Percentiles rank a stretch among this genome's conserved stretches.
Evolutionary conservation across 2,329 filamentous ascomycete genomes (phyloP).

Genomic region (Fusarium sp.): DNA sequence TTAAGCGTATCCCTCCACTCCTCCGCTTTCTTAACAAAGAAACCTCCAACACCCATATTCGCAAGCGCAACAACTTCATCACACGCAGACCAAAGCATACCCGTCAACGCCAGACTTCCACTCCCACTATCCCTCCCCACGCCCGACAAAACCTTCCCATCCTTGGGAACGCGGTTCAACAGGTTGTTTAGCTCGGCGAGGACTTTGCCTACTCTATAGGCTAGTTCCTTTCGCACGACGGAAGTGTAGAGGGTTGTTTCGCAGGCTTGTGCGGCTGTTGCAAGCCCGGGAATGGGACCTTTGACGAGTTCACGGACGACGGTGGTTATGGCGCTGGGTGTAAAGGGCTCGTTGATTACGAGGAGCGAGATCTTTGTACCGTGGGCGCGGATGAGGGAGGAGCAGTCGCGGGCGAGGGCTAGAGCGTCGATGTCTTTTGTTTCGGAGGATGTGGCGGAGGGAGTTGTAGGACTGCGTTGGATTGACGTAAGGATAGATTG

Average conservation of each 20-base stretch:
- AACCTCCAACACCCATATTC: constrained; percentile 73
- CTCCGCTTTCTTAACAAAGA: constrained; percentile 77
- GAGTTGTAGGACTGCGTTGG: constrained; percentile 46
- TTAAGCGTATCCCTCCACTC: constrained; percentile 79
- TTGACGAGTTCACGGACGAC: constrained; percentile 79
- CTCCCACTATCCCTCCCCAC: constrained; percentile 53
- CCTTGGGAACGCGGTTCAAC: constrained; percentile 67
- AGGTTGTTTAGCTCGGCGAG: constrained; percentile 72
- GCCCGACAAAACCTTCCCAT: constrained; percentile 64
- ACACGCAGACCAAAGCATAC: constrained; percentile 85
- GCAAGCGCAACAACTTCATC: constrained; percentile 76
- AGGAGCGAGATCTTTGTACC: constrained; percentile 89
- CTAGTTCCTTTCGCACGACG: constrained; percentile 72
- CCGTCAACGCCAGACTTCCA: constrained; percentile 73
- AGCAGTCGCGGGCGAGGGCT: constrained; percentile 75
- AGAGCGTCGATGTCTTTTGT: constrained; percentile 66
- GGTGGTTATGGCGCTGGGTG: constrained; percentile 76
- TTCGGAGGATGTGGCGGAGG: constrained; percentile 19
- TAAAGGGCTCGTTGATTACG: constrained; percentile 87
- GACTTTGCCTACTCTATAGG: constrained; percentile 67
- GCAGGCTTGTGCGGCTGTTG: constrained; percentile 76
- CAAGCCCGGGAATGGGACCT: constrained; percentile 78
- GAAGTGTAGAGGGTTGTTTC: constrained; percentile 69
- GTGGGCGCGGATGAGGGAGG: constrained; percentile 81
- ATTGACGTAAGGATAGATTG: constrained; percentile 56